A percentile compares a stretch with the other conserved stretches of the same genome.
These are phyloP conservation scores for Pelagophyceae sp. DNA, from an alignment of 352 stramenopile genomes.

Conservation along the genomic window DNA sequence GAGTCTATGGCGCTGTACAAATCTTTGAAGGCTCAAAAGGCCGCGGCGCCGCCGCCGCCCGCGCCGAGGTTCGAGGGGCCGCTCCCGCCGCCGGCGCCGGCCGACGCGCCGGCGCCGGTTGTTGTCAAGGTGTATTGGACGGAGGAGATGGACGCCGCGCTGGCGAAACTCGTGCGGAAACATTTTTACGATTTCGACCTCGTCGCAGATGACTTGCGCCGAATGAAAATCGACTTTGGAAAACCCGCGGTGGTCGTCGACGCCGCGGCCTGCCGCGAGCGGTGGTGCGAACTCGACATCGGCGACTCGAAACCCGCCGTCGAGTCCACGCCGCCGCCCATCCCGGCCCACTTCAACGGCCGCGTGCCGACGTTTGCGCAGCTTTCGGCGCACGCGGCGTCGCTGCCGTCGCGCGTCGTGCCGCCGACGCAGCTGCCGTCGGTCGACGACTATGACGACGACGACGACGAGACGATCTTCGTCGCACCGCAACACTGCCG, in stretches of 20 bases:
- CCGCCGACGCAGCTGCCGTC: background rate
- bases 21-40: background rate
- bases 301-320: background rate
- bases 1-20: conserved; percentile 6
- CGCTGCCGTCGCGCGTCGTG: background rate
- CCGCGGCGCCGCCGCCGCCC: background rate
- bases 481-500: background rate
- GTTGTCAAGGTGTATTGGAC: conserved; percentile 22
- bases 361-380: background rate
- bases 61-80: background rate
- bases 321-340: background rate
- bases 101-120: background rate
- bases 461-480: background rate
- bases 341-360: background rate
- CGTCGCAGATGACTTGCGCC: background rate
- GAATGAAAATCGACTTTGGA: conserved; percentile 3
- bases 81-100: background rate
- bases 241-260: background rate
- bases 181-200: conserved; percentile 22
- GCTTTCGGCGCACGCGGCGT: background rate
- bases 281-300: conserved; percentile 24
- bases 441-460: conserved; percentile 12
- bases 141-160: conserved; percentile 23
- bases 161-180: conserved; percentile 14
- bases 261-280: conserved; percentile 13